Percentiles rank a stretch among this genome's conserved stretches.
Evolutionary conservation across 129 eudicot species (phyloP).

Genomic region (Erigeron canadensis): DNA sequence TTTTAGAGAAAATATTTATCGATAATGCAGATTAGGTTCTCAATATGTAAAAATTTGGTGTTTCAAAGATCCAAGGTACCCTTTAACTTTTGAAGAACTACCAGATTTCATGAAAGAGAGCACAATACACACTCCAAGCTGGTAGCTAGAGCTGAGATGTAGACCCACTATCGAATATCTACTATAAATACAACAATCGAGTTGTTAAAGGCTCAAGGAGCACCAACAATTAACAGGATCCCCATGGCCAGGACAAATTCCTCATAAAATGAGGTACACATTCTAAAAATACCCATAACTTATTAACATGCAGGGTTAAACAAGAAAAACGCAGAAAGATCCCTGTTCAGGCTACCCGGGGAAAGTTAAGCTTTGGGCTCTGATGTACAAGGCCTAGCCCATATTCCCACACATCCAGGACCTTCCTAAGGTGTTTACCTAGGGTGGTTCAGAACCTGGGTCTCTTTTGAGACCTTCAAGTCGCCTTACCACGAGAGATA

Average conservation of each 20-base stretch:
- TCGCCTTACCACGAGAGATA: no score
- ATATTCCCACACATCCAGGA: no score
- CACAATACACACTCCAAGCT: not conserved
- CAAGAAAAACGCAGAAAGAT: no score
- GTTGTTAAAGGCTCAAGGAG: not conserved
- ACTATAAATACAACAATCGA: not conserved
- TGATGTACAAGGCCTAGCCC: no score
- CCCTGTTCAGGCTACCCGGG: no score
- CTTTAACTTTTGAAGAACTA: constrained; percentile 15
- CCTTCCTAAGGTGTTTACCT: no score
- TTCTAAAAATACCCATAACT: no score
- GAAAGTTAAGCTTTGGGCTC: no score
- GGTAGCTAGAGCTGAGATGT: not conserved
- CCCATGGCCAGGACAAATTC: not conserved
- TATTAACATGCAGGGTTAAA: no score
- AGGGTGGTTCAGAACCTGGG: no score
- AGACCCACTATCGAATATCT: not conserved
- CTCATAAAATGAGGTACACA: no score
- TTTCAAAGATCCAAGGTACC: constrained; percentile 1
- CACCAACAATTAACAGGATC: not conserved
- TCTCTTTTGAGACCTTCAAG: no score
- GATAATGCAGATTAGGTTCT: constrained; percentile 10
- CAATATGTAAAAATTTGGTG: constrained; percentile 11
- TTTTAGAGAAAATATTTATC: not conserved
- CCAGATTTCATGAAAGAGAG: not conserved